Base-by-base conservation (phyloP, 768 basidiomycete species). In the Trametes cinnabarina region DNA sequence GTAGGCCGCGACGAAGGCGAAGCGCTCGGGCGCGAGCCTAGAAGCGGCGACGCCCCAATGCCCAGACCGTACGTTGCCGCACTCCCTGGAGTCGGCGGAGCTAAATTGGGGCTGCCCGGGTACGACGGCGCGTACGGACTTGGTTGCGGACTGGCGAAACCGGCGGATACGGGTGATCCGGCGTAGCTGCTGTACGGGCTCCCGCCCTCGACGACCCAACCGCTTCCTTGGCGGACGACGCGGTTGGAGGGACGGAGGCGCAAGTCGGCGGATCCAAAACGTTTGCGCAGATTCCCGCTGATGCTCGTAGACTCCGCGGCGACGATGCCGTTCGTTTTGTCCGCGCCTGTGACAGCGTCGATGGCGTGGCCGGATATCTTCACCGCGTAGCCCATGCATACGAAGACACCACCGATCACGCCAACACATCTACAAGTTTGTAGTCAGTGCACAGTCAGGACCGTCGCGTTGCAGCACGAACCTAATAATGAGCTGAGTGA, bases 331-430 rank as follows among this genome's bases (percentile, higher is more conserved):
- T 80, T 80, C 2, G 77, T 72, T 20, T 81, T 82, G 34, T 85
- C 73, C 1, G 71, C 71, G 37, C 77, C 81, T 3, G 77, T 79
- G 48, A 89, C 86, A 11, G 83, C 85, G 58, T 85, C 83, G 39
- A 88, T 80, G 4, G 88, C 85, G 28, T 84, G 84, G 7, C 79
- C 78, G 20, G 67, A 66, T 48, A 76, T 72, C 22, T 82, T 81
- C 46, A 88, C 77, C 55, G 88, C 86, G 69, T 90, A 90, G 48
- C 87, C 85, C 71, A 87, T 81, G 73, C 91, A 93, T 8, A 91
- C 89, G 71, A 94, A 92, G 41, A 94, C 83, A 3, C 93, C 93
- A 12, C 96, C 96, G 26, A 99, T 79, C 47, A 98, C 96, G n/a
- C 96, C 96, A 7, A 90, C 87, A 63, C 84, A 86, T 48, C 88